Evolutionary conservation across 306 rosid species (phyloP), one percentile per base, ranked within the genome.

Genomic region (Fagus crenata): DNA sequence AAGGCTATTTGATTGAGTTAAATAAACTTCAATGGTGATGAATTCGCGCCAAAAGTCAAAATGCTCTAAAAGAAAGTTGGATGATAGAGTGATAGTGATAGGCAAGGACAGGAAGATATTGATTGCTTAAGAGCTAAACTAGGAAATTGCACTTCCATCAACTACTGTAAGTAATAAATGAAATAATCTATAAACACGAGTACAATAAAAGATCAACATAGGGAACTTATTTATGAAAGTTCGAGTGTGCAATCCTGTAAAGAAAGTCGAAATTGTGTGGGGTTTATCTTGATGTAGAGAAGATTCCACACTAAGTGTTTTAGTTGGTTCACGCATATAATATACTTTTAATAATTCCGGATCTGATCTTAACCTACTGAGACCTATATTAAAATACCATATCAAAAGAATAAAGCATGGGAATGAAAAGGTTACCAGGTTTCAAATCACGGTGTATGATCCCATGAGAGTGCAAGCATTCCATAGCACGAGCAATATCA

Each of bases 401-500:
- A 37, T 39, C 2, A 37, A 39, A 39, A 3, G 71, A 39, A 37
- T 65, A 17, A 17, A 39, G 40, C 31, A 39, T 39, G 4, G 71
- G 32, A 77, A 75, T 74, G 72, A 71, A 54, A 77, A 72, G 36
- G 77, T 80, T 94, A 90, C 98, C 97, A 31, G 98, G 98, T 78
- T 94, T 94, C 78, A 94, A 85, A 82, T 94, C 98, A 53, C 97
- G 96, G 84, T 94, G 98, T 51, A 94, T 94, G 86, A 94, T 92
- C 77, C 98, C 98, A 80, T 92, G 98, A 73, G 93, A 89, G 83
- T 92, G 97, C 71, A 94, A n/a, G n/a, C n/a, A n/a, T n/a, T n/a
- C n/a, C n/a, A n/a, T n/a, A n/a, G n/a, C n/a, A n/a, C n/a, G n/a
- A n/a, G n/a, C n/a, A n/a, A n/a, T n/a, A n/a, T n/a, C n/a, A n/a